A percentile compares a stretch with the other conserved stretches of the same genome.
Conservation (phyloP, 805 yeast genomes). For the Grigorovia yakushimaensis region DNA sequence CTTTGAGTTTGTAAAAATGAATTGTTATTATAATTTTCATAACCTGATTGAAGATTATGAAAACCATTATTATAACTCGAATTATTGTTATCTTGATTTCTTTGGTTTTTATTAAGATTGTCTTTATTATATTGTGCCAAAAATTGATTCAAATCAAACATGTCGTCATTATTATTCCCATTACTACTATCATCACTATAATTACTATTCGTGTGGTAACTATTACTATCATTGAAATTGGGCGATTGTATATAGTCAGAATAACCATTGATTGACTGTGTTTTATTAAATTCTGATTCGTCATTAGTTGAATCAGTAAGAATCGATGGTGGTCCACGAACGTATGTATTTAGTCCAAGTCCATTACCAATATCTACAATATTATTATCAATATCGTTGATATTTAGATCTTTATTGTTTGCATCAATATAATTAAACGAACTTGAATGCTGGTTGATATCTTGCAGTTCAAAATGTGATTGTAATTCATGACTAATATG, state of each 20-base stretch:
- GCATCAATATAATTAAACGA: background rate
- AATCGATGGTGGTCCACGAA: slow-evolving; percentile 33
- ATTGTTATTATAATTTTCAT: slow-evolving; percentile 1
- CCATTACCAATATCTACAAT: slow-evolving; percentile 29
- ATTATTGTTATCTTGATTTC: background rate
- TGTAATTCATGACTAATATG: background rate
- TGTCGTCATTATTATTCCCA: background rate
- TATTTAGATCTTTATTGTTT: background rate
- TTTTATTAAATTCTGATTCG: background rate
- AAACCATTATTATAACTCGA: background rate
- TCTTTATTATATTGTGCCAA: background rate
- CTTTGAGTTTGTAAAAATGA: background rate
- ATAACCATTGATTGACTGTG: background rate
- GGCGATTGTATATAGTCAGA: background rate
- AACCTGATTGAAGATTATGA: slow-evolving; percentile 2
- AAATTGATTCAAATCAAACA: background rate
- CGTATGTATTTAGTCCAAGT: slow-evolving; percentile 28
- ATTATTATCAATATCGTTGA: slow-evolving; percentile 5
- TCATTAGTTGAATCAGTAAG: slow-evolving; percentile 21
- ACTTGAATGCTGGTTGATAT: background rate
- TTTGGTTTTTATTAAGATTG: background rate
- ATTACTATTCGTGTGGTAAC: background rate
- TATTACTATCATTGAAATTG: background rate
- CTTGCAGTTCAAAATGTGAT: background rate
- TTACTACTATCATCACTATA: slow-evolving; percentile 3